Conservation (phyloP, 139 green algal genomes). For the Ostreobium quekettii region DNA sequence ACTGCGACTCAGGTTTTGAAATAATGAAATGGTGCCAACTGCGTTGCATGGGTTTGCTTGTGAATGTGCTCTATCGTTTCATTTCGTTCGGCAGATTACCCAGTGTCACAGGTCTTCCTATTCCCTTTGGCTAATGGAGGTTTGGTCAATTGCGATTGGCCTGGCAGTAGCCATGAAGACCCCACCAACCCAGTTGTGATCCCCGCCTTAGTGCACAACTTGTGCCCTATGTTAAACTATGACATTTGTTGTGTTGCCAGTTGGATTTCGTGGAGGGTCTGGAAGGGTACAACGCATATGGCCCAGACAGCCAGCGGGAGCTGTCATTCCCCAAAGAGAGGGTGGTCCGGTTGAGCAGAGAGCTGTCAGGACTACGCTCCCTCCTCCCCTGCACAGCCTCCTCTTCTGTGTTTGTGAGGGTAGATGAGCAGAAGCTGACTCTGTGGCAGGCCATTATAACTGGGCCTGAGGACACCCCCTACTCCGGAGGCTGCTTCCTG, state of each 20-base stretch:
- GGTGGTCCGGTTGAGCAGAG: background rate
- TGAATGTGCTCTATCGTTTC: too few species aligned
- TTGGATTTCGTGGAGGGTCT: background rate
- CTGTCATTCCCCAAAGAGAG: background rate
- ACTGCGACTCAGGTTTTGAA: too few species aligned
- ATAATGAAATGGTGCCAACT: too few species aligned
- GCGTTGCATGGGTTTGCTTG: too few species aligned
- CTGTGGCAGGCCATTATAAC: constrained; percentile 65
- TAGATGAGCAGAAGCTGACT: constrained; percentile 43
- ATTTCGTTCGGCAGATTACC: too few species aligned
- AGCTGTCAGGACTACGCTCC: background rate
- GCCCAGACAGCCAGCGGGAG: background rate
- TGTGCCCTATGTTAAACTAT: too few species aligned
- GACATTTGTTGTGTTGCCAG: background rate
- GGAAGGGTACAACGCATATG: background rate
- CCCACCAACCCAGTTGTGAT: too few species aligned
- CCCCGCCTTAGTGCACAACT: too few species aligned
- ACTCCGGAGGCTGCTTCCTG: constrained; percentile 60
- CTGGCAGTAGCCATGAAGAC: too few species aligned
- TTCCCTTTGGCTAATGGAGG: too few species aligned
- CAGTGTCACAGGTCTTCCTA: too few species aligned
- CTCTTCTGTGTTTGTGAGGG: constrained; percentile 16
- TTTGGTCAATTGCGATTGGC: too few species aligned
- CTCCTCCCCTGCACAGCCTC: background rate
- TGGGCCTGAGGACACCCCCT: constrained; percentile 60